Conservation (phyloP, 23 red algal species). For the Rhodosorus marinus region DNA sequence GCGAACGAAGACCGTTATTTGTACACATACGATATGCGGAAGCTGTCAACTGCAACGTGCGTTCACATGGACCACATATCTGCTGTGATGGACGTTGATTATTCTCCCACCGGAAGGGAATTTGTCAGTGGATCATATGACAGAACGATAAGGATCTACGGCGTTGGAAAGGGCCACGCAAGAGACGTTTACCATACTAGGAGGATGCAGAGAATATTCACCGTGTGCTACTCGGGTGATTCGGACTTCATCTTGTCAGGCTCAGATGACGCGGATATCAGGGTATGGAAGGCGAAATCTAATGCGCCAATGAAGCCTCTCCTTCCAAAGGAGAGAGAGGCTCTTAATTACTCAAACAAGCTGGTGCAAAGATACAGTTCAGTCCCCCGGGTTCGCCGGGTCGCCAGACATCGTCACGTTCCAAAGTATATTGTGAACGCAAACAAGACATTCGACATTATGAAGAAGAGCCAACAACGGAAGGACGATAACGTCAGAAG, state of each 20-base stretch:
- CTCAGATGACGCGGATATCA: slow-evolving; percentile 84
- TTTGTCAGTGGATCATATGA: slow-evolving; percentile 87
- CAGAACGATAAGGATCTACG: slow-evolving; percentile 62
- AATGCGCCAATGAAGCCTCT: slow-evolving; percentile 47
- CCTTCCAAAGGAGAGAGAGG: slow-evolving; percentile 38
- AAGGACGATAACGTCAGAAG: slow-evolving; percentile 31
- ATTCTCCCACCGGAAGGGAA: slow-evolving; percentile 67
- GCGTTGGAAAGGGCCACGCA: slow-evolving; percentile 5
- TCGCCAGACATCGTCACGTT: slow-evolving; percentile 49
- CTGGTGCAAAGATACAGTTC: slow-evolving; percentile 37
- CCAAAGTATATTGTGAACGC: slow-evolving; percentile 26
- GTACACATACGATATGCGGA: slow-evolving; percentile 76
- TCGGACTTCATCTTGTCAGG: slow-evolving; percentile 47
- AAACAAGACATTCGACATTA: slow-evolving; percentile 14
- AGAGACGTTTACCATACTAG: slow-evolving; percentile 74
- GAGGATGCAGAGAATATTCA: slow-evolving; percentile 89
- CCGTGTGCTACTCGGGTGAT: slow-evolving; percentile 54
- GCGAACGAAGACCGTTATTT: slow-evolving; percentile 82
- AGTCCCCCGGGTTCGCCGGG: slow-evolving; percentile 37
- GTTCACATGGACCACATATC: slow-evolving; percentile 65
- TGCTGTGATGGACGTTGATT: slow-evolving; percentile 77
- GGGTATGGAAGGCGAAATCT: slow-evolving; percentile 90
- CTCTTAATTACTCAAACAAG: slow-evolving; percentile 21
- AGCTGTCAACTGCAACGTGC: slow-evolving; percentile 14
- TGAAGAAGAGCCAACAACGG: slow-evolving; percentile 38